Conservation (phyloP, 2,329 filamentous ascomycete species). For the Colletotrichum lindemuthianum region DNA sequence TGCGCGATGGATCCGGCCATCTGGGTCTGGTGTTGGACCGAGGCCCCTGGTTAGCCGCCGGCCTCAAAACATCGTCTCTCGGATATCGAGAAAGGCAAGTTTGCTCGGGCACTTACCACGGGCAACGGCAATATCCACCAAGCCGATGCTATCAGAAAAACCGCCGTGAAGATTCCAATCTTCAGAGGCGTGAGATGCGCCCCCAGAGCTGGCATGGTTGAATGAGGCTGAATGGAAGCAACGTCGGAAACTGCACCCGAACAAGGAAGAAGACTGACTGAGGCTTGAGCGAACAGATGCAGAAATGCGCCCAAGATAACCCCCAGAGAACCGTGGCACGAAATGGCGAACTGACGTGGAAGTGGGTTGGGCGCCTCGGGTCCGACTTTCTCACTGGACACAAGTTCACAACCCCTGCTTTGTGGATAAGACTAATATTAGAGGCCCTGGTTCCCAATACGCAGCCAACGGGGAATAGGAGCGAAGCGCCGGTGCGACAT, state of each 20-base stretch:
- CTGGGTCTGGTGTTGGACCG: too few species aligned
- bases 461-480: slow-evolving; percentile 1
- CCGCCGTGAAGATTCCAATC: background rate
- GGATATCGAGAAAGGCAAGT: too few species aligned
- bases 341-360: slow-evolving; percentile 1
- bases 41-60: too few species aligned
- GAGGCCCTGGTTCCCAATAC: background rate
- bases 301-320: slow-evolving; percentile 4
- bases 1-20: too few species aligned
- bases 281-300: background rate
- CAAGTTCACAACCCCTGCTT: background rate
- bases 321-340: background rate
- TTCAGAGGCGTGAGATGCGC: slow-evolving; percentile 1
- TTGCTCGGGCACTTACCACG: background rate
- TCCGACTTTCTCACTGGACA: background rate
- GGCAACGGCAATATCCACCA: slow-evolving; percentile 6
- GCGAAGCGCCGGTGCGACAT: background rate
- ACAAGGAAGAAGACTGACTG: background rate
- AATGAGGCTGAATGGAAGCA: background rate
- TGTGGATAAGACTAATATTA: slow-evolving; percentile 2
- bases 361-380: background rate
- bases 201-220: background rate
- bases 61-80: too few species aligned
- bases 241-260: background rate
- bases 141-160: background rate